Base-by-base conservation (phyloP, 805 yeast species). In the Saccharomycopsis lassenensis region DNA sequence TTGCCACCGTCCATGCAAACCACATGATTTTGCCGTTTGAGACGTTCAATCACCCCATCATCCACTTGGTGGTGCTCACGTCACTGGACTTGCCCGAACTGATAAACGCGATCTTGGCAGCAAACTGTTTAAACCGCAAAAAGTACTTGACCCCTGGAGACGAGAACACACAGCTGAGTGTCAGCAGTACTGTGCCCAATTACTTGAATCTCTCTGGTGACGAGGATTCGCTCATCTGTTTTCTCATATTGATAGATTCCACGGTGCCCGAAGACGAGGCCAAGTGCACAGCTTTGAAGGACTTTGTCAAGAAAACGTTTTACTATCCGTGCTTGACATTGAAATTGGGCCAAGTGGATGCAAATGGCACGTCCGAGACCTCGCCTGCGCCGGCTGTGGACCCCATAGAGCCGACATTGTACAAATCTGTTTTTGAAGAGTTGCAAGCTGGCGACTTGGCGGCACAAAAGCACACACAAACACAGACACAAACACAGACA, bases 141-240 rank as follows among this genome's bases (percentile, higher is more conserved):
- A 40, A 35, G 15, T 41, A 40, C 16, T 33, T 40, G 12, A 30
- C 15, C 26, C 27, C 26, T 29, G 23, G 20, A 18, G 28, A 23
- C 12, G 18, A 10, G 35, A 16, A 12, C 12, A 12, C 11, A 31
- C 12, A 22, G 18, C 7, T 4, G 2, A 7, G 6, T n/a, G n/a
- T n/a, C n/a, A n/a, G n/a, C n/a, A n/a, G n/a, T n/a, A n/a, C n/a
- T n/a, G 29, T 35, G 4, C 46, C 46, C 10, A 27, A 31, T 8
- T 43, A 24, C 20, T 20, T 43, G 12, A 39, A 40, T 27, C 23
- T 43, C 24, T 17, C 21, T 12, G 40, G 39, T 24, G 46, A 43
- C 17, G 46, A 43, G 17, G 46, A 43, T 22, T 43, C 46, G 6
- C 25, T 43, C 12, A 40, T 43, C 26, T 40, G 45, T 17, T 43